Percentiles rank a stretch among this genome's conserved stretches.
These are phyloP conservation scores for Hawksworthiomyces lignivorus DNA, from an alignment of 2,329 filamentous ascomycete genomes.

Conservation along the genomic window DNA sequence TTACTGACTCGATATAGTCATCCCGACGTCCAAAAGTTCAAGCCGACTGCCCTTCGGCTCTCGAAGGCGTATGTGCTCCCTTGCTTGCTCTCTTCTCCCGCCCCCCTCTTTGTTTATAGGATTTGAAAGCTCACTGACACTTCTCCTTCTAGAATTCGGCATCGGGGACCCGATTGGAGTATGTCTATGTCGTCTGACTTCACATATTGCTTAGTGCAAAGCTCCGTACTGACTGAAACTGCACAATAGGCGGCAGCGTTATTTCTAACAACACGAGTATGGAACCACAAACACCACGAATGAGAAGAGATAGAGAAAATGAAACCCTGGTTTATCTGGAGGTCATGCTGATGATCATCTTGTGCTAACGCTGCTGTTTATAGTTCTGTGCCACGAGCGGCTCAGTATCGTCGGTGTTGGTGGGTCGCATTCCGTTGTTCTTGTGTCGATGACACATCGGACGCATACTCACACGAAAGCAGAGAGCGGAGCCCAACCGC, in stretches of 20 bases:
- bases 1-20: constrained; percentile 44
- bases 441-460: constrained; percentile 4
- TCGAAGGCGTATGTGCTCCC: constrained; percentile 74
- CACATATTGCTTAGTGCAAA: constrained; percentile 36
- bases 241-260: constrained; percentile 85
- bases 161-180: constrained; percentile 99
- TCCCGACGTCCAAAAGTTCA: constrained; percentile 92
- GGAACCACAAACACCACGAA: constrained; percentile 22
- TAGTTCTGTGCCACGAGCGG: constrained; percentile 94
- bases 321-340: too few relatives aligned
- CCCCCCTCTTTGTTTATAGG: constrained; percentile 19
- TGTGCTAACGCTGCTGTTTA: constrained; percentile 22
- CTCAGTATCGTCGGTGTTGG: constrained; percentile 95
- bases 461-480: constrained; percentile 22
- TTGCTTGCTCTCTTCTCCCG: neutral
- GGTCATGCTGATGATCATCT: neutral
- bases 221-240: constrained; percentile 1
- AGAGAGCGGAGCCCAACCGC: constrained; percentile 93
- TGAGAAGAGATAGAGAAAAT: too few relatives aligned
- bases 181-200: constrained; percentile 15
- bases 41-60: constrained; percentile 87
- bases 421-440: constrained; percentile 37
- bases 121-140: constrained; percentile 18
- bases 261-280: constrained; percentile 86
- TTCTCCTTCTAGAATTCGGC: constrained; percentile 61